phyloP scores from a whole-genome alignment of 2,329 filamentous ascomycete genomes.

The Orbilia javanica region DNA sequence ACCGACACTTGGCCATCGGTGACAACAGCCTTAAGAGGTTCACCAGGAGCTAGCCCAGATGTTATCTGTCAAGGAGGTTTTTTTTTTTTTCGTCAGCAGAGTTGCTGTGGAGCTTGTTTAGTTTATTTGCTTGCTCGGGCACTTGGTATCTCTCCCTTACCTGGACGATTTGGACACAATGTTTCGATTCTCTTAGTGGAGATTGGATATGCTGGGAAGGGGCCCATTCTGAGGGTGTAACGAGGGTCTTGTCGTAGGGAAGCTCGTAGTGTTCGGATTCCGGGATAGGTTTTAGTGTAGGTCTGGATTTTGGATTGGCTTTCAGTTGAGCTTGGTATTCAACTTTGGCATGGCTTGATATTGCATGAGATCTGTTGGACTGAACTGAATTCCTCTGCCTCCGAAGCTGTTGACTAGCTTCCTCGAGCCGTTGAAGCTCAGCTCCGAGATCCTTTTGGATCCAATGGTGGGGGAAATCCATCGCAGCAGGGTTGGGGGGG shows the following conservation, averaged over 20 bases:
- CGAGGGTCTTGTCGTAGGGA: conserved; percentile 14
- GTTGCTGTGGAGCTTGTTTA: background rate
- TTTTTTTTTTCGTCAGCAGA: background rate
- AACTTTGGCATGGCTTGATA: background rate
- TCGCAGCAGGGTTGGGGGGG: conserved; percentile 1
- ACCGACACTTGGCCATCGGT: conserved; percentile 43
- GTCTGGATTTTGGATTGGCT: background rate
- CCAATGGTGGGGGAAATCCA: conserved; percentile 40
- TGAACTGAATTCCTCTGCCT: background rate
- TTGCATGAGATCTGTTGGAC: background rate
- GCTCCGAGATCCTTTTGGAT: conserved; percentile 36
- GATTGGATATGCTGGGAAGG: conserved; percentile 43
- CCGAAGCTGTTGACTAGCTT: conserved; percentile 7
- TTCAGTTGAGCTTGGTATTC: background rate
- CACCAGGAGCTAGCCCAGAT: conserved; percentile 14
- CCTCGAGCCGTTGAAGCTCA: conserved; percentile 29
- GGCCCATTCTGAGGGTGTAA: conserved; percentile 26
- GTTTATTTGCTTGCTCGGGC: background rate
- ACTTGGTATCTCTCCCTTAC: background rate
- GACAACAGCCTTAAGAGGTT: conserved; percentile 30
- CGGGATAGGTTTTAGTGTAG: background rate
- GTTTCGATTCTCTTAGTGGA: background rate
- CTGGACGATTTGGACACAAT: conserved; percentile 37
- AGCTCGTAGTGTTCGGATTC: conserved; percentile 1
- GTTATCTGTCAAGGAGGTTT: conserved; percentile 24